phyloP scores from a whole-genome alignment of 1,284 basidiomycete species.

The Moesziomyces sp. region DNA sequence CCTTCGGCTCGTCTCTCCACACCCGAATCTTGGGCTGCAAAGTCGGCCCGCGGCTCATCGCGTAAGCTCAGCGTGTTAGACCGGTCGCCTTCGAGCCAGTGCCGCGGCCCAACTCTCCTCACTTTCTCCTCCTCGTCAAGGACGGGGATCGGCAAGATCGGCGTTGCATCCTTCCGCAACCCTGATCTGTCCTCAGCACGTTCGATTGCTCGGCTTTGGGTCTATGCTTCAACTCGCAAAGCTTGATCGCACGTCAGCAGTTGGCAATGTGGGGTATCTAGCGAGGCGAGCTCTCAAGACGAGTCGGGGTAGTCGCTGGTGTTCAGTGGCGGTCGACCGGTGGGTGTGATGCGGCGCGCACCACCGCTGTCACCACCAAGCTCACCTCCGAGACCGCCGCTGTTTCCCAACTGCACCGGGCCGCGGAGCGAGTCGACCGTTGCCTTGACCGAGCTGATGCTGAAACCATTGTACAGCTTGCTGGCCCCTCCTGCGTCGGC shows the following conservation, averaged over 20 bases:
- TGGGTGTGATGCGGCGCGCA: conserved; percentile 52
- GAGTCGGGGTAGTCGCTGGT: conserved; percentile 11
- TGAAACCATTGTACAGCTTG: conserved; percentile 45
- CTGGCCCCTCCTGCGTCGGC: conserved; percentile 9
- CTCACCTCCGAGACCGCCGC: conserved; percentile 2
- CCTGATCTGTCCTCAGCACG: too few species aligned
- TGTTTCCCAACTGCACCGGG: conserved; percentile 8
- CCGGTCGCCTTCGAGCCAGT: neutral
- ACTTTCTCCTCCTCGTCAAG: neutral
- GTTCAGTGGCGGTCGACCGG: conserved; percentile 49
- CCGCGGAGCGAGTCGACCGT: conserved; percentile 61
- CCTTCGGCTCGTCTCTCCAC: conserved; percentile 4
- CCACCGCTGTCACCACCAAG: conserved; percentile 7
- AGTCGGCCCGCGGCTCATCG: conserved; percentile 24
- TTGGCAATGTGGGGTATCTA: neutral
- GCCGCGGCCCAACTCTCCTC: conserved; percentile 16
- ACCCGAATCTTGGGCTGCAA: too few species aligned
- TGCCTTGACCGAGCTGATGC: conserved; percentile 62
- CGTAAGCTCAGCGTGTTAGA: neutral
- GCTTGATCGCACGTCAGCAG: too few species aligned
- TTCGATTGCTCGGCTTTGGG: too few species aligned
- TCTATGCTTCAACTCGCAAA: too few species aligned
- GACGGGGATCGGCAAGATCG: too few species aligned
- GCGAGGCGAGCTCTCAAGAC: neutral
- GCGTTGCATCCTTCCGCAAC: too few species aligned